Evolutionary conservation across 2,329 filamentous ascomycete genomes (phyloP), one percentile per base, ranked within the genome.

Genomic region (Microcera coccophila): DNA sequence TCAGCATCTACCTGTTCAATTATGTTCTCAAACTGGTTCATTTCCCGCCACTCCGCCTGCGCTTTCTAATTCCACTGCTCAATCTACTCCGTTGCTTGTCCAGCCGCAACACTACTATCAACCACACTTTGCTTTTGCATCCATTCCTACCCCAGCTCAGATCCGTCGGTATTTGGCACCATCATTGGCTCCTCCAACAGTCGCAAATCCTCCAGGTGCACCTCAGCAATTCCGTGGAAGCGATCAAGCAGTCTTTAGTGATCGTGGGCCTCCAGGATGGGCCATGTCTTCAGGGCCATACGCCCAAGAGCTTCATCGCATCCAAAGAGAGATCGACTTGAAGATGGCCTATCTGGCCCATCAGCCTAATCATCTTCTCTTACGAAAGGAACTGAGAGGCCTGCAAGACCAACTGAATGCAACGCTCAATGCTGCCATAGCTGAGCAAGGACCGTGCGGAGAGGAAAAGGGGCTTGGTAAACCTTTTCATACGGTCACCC

Each of bases 321-420:
- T 66, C 11, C 62, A 66, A 41, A 47, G 35, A 17, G 22, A 51
- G 3, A 54, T 66, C 14, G 56, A 64, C 18, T 38, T 42, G 2
- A 58, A 57, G 35, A 54, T 57, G 44, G 43, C 46, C 9, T 45
- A 50, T n/a, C 37, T 65, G 15, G 50, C 56, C 3, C 46, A 43
- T 9, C 41, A 53, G 7, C 57, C 63, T 3, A 35, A 42, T 15
- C 49, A 62, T 19, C 17, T 22, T 11, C 31, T 41, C 3, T 39
- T 66, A n/a, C 54, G 55, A 14, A 41, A 42, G 5, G 51, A 61
- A 8, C 32, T 59, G 26, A 48, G 56, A 9, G 44, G 34, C n/a
- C 48, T 65, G 2, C 64, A 65, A 38, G 40, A 54, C 28, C 45
- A 54, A 33, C 54, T 66, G 18, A 64, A 66, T 33, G 32, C 38